phyloP scores from a whole-genome alignment of 192 early-diverging fungal genomes.

The Kickxella alabastrina region DNA sequence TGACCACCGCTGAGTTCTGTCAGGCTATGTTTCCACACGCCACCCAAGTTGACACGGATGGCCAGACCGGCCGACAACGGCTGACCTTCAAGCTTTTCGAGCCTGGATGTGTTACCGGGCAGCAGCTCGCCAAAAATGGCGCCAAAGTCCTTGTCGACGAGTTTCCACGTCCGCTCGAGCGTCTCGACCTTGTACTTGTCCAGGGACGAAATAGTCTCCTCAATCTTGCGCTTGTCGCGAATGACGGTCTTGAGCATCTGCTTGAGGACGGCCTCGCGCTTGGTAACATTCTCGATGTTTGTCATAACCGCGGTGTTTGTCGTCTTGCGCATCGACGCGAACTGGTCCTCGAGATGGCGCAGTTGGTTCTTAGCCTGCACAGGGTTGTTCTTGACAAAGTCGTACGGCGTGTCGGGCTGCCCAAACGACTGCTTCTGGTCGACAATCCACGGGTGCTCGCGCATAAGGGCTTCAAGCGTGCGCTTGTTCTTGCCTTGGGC shows the following conservation, averaged over 20 bases:
- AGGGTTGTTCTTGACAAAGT: constrained; percentile 76
- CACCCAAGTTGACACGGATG: constrained; percentile 91
- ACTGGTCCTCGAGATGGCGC: constrained; percentile 70
- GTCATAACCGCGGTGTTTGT: constrained; percentile 95
- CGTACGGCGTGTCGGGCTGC: constrained; percentile 72
- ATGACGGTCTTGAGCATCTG: constrained; percentile 86
- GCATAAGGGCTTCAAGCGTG: constrained; percentile 52
- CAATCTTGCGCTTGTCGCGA: constrained; percentile 92
- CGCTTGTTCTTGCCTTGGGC: constrained; percentile 55
- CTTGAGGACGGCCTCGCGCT: constrained; percentile 78
- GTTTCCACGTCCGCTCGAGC: constrained; percentile 81
- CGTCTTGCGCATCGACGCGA: constrained; percentile 75
- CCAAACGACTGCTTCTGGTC: constrained; percentile 91
- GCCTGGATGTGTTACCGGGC: constrained; percentile 83
- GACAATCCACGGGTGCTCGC: constrained; percentile 76
- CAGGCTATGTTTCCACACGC: constrained; percentile 95
- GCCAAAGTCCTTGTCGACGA: constrained; percentile 96
- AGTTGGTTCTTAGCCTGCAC: constrained; percentile 68
- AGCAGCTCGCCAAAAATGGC: constrained; percentile 92
- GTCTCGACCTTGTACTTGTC: constrained; percentile 91
- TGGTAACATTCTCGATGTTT: constrained; percentile 88
- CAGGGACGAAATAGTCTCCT: constrained; percentile 83
- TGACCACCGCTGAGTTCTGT: constrained; percentile 98
- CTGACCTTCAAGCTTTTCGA: constrained; percentile 80
- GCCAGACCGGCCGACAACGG: constrained; percentile 82